Base-by-base conservation (phyloP, 2,329 filamentous ascomycete species). In the Xylariaceae sp. region DNA sequence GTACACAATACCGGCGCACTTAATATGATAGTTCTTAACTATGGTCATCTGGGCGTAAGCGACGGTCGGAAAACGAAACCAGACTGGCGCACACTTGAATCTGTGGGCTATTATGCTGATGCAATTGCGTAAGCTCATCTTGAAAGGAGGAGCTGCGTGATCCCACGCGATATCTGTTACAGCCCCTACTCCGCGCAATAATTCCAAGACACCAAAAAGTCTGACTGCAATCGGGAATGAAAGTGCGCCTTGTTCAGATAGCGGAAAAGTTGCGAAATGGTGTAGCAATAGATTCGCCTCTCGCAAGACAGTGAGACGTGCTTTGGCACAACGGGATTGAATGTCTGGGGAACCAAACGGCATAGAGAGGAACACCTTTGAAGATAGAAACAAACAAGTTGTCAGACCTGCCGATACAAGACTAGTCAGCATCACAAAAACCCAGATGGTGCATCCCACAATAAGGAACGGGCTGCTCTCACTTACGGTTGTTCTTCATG, bases 351-450 rank as follows among this genome's bases (percentile, higher is more conserved):
- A 6, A 23, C 54, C 30, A 42, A 2, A 7, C 15, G 23, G 55
- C 9, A 78, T 74, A n/a, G 73, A 67, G 44, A 80, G 72, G 4
- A 71, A 61, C 13, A 76, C 68, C 11, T 77, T 75, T 2, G 73
- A 66, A 47, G 69, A 70, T 58, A 71, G 68, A 1, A 78, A 60
- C n/a, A 74, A 68, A 3, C 71, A 70, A 9, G 68, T 65, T 15
- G 77, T 63, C 2, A 73, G 62, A 3, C 71, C 77, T 79, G 4
- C 5, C 34, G 13, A 13, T 2, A 17, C 9, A 58, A 47, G 1
- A 37, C n/a, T 1, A 51, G 23, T 60, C 2, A 62, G 60, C 13
- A 9, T 55, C 1, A 15, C 3, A 5, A 47, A n/a, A 4, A 15
- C 15, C 3, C 1, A 15, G 15, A 53, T 18, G 10, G 15, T 8